Conservation (phyloP, 495 filamentous ascomycete species). For the Tuber magnatum region DNA sequence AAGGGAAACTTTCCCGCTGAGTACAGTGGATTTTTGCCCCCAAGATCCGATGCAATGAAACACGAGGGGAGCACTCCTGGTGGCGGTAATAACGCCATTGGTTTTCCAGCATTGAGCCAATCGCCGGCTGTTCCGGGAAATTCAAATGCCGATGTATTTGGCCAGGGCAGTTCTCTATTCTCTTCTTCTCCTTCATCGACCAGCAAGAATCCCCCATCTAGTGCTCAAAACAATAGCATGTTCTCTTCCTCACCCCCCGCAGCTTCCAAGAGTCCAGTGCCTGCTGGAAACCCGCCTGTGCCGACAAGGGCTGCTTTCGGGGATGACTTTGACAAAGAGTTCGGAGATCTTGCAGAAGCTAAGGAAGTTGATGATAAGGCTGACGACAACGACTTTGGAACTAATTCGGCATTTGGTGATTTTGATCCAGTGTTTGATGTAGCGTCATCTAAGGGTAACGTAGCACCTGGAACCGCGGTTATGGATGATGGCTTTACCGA, state of each 20-base stretch:
- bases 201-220: slow-evolving; percentile 16
- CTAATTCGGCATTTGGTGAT: slow-evolving; percentile 53
- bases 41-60: slow-evolving; percentile 55
- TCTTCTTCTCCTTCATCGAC: slow-evolving; percentile 15
- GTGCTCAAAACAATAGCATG: slow-evolving; percentile 21
- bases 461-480: slow-evolving; percentile 42
- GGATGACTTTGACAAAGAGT: slow-evolving; percentile 76
- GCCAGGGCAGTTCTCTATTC: slow-evolving; percentile 26
- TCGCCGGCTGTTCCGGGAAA: slow-evolving; percentile 34
- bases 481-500: slow-evolving; percentile 49
- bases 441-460: slow-evolving; percentile 49
- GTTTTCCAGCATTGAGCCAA: slow-evolving; percentile 45
- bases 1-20: slow-evolving; percentile 53
- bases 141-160: slow-evolving; percentile 24
- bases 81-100: slow-evolving; percentile 37
- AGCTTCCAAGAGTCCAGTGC: slow-evolving; percentile 34
- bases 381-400: slow-evolving; percentile 70
- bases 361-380: slow-evolving; percentile 74
- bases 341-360: slow-evolving; percentile 78
- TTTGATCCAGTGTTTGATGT: slow-evolving; percentile 61
- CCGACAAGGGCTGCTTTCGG: slow-evolving; percentile 41
- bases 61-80: slow-evolving; percentile 37
- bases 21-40: slow-evolving; percentile 59
- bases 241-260: slow-evolving; percentile 40
- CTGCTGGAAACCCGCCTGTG: slow-evolving; percentile 34